Percentiles rank a stretch among this genome's conserved stretches.
Conservation (phyloP, 164 flowering plant genomes). For the Tetrastigma voinierianum region DNA sequence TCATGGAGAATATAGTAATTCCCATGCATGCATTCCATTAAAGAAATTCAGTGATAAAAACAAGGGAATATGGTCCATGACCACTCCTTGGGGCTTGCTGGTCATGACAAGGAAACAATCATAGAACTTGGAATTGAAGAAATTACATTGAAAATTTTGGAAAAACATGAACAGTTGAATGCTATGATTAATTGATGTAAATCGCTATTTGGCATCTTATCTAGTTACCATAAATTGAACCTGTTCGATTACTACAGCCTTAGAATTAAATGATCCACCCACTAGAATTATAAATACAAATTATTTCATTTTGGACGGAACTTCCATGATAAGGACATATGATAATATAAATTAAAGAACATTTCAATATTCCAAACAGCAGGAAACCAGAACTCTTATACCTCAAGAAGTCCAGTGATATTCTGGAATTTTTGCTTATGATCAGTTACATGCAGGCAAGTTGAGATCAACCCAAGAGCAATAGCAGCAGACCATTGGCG, state of each 20-base stretch:
- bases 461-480: constrained; percentile 77
- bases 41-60: not conserved
- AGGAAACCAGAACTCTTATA: constrained; percentile 17
- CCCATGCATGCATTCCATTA: not conserved
- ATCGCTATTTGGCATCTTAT: not conserved
- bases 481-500: constrained; percentile 96
- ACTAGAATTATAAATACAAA: not conserved
- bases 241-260: not conserved
- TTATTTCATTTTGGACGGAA: not conserved
- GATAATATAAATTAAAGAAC: not conserved
- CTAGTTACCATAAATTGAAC: not conserved
- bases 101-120: no score
- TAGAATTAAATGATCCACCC: not conserved
- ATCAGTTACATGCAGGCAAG: constrained; percentile 79
- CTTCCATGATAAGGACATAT: not conserved
- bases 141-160: not conserved
- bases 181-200: not conserved
- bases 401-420: constrained; percentile 75
- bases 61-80: no score
- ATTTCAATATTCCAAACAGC: not conserved
- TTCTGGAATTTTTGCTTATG: constrained; percentile 62
- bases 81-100: no score
- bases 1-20: not conserved
- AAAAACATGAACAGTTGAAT: not conserved
- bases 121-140: no score